Base-by-base conservation (phyloP, 169 alveolate genomes). In the Eimeria necatrix region DNA sequence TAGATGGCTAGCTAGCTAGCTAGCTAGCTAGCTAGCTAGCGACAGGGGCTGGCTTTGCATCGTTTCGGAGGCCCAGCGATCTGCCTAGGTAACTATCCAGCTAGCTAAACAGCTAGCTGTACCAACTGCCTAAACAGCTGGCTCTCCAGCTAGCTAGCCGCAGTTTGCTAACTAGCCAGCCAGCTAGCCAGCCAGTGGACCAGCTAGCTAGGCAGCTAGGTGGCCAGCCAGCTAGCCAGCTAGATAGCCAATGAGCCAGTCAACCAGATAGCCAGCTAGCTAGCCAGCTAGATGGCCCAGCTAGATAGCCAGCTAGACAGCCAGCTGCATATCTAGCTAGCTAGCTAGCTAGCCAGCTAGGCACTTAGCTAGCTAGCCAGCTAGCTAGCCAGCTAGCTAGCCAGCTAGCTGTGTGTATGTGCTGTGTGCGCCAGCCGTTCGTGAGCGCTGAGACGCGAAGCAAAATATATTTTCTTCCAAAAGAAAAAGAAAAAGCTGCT, bases 391-490 rank as follows among this genome's bases (percentile, higher is more conserved):
- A 18, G 22, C 68, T 56, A 14, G 68, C 68, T 2, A 56, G 22
- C 22, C 2, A 18, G 68, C 70, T 4, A 16, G 24, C n/a, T 59
- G 70, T 9, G 70, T 59, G 70, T 6, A 16, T 4, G 7, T 59
- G 70, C 16, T 16, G n/a, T 59, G 70, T 9, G 16, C 14, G 26
- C 80, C 41, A 68, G 80, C 80, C 80, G 20, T 68, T 68, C 32
- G 48, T 68, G 46, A 68, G 80, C 48, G 80, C 80, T 4, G 80
- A 68, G 80, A 68, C 80, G 7, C 80, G 80, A 4, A 24, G 80
- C 48, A 68, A 68, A 32, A 12, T 68, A 9, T 68, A 4, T 24
- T 68, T 68, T 9, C 48, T 68, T 2, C 80, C 80, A 0, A 22
- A 68, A 18, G 49, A 68, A 18, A 18, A 4, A 4, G 22, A 24